Evolutionary conservation across 179 eudicot species (phyloP), one percentile per base, ranked within the genome.

Genomic region (Beta corolliflora): DNA sequence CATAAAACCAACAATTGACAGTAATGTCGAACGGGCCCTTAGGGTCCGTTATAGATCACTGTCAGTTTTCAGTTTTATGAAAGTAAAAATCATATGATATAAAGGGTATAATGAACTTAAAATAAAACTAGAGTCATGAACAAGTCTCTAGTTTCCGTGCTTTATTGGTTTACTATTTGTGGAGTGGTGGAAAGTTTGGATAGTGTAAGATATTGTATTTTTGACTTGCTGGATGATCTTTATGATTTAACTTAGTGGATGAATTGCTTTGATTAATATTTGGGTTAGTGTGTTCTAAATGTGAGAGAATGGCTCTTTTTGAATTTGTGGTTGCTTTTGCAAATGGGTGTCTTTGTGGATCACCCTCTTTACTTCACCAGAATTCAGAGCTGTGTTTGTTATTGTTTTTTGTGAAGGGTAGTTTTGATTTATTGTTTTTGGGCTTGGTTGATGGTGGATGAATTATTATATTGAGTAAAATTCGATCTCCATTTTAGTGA

Each of bases 291-390:
- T 21, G 0, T 19, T 18, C 8, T 70, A 13, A 19, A 18, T 70
- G 52, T 64, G 68, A 29, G 41, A 13, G 69, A 64, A 64, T 29
- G 29, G 12, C 44, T 16, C 41, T 23, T 25, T 64, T 9, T 68
- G 52, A 68, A 41, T 44, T 68, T 68, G 73, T 68, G 73, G 73
- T 68, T 68, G 52, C 8, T 68, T 68, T 68, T 36, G 73, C 73
- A 68, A 68, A 41, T 68, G 53, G 73, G 53, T 16, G 23, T 4
- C 41, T 68, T 16, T 68, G 73, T 68, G 52, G 72, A 23, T 36
- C 73, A 50, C 18, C n/a, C 72, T 5, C 41, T 36, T 7, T 68
- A 45, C 52, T 44, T 7, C 23, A 23, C 48, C 52, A 41, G 50
- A 41, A 36, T 45, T 21, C 53, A 41, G 44, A 44, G 52, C n/a